These are phyloP conservation scores for Scheffersomyces amazonensis DNA, from an alignment of 805 yeast species.

Conservation along the genomic window DNA sequence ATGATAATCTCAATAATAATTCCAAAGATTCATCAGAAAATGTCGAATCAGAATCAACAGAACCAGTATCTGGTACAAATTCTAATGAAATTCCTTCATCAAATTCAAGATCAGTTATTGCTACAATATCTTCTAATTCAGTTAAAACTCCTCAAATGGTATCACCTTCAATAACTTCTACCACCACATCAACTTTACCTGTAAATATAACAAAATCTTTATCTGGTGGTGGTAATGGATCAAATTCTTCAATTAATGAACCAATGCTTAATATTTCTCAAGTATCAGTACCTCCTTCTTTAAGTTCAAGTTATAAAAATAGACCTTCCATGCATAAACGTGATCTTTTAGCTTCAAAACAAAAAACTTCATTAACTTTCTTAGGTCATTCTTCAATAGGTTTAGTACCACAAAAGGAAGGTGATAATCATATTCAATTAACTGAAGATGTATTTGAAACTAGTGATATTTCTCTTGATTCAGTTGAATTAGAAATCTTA, in stretches of 20 bases:
- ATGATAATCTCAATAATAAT: neutral
- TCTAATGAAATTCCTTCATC: neutral
- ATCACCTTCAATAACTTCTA: neutral
- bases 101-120: neutral
- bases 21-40: neutral
- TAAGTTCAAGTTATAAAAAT: conserved; percentile 38
- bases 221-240: neutral
- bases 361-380: conserved; percentile 39
- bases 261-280: conserved; percentile 42
- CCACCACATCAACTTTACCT: neutral
- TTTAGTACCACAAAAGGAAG: conserved; percentile 42
- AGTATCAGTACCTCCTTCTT: conserved; percentile 41
- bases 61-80: neutral
- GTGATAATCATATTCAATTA: conserved; percentile 47
- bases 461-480: conserved; percentile 39
- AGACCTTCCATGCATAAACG: conserved; percentile 37
- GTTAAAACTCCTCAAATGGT: neutral
- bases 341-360: conserved; percentile 24
- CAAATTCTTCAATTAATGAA: conserved; percentile 18
- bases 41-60: neutral
- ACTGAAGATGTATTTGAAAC: conserved; percentile 38
- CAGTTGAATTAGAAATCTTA: conserved; percentile 63
- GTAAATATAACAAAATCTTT: neutral
- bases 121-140: neutral
- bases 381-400: conserved; percentile 55